phyloP scores from a whole-genome alignment of 805 yeast species.

The Ogataea methylovora region DNA sequence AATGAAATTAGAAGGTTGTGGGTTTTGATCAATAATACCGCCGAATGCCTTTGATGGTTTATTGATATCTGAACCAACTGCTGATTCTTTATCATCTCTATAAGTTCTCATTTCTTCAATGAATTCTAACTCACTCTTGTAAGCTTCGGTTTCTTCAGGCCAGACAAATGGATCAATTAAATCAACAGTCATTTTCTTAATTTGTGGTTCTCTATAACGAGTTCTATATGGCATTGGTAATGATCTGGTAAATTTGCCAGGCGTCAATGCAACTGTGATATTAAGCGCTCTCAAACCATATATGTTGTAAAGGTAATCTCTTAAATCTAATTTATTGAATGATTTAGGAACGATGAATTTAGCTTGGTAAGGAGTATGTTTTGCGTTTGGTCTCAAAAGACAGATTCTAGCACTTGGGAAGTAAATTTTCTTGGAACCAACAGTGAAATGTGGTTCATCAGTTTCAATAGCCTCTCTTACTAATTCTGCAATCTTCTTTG shows the following conservation, averaged over 20 bases:
- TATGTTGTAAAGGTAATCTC: constrained; percentile 87
- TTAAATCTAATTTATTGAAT: constrained; percentile 87
- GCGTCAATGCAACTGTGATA: constrained; percentile 78
- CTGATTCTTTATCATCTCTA: constrained; percentile 40
- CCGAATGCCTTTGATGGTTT: constrained; percentile 69
- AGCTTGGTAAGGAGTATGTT: constrained; percentile 95
- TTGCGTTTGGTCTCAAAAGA: constrained; percentile 85
- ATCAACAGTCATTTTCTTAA: constrained; percentile 94
- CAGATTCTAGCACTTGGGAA: constrained; percentile 83
- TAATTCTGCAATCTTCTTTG: constrained; percentile 20
- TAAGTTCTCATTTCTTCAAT: constrained; percentile 43
- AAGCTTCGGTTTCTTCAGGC: constrained; percentile 57
- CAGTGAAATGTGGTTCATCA: constrained; percentile 72
- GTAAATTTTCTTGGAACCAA: constrained; percentile 70
- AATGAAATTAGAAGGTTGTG: constrained; percentile 60
- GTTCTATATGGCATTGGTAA: constrained; percentile 48
- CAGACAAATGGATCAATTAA: constrained; percentile 94
- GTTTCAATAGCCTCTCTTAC: constrained; percentile 42
- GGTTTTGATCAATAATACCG: constrained; percentile 52
- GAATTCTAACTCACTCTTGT: constrained; percentile 22
- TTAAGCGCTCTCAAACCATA: constrained; percentile 88
- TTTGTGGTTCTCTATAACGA: constrained; percentile 71
- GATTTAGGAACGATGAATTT: constrained; percentile 90
- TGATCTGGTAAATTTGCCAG: constrained; percentile 55
- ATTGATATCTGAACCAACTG: constrained; percentile 55